Evolutionary conservation across 371 early-diverging fungal genomes (phyloP), one percentile per base, ranked within the genome.

Genomic region (Fennellomyces sp.): DNA sequence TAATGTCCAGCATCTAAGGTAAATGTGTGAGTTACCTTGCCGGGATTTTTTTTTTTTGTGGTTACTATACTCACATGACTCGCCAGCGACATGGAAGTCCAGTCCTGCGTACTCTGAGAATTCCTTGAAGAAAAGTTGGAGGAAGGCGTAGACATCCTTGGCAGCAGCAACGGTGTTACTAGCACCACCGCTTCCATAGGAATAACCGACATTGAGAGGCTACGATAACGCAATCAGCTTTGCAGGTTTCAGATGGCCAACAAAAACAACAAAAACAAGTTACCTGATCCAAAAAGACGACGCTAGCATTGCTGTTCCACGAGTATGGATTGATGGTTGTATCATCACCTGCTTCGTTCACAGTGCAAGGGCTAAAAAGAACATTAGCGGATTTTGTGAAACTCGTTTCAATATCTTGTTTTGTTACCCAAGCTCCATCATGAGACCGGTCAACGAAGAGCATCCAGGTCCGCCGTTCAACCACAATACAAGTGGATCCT

Each of bases 401-500:
- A 4, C n/a, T n/a, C 25, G 26, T 8, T 13, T 17, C 6, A 30
- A n/a, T 52, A 12, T 51, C 28, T 42, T 4, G 12, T 51, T 25
- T 25, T 39, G 38, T 31, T 63, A 72, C 69, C 76, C 96, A 38
- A 92, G 77, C 64, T 92, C 94, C 87, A 92, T 91, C 69, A 93
- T 86, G 31, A 94, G 79, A 29, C 94, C 95, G 8, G 64, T 64
- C 60, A 88, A 72, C 1, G 89, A 89, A 21, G 88, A 87, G 65
- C 93, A 92, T 0, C 96, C 96, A 12, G 95, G 94, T 11, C 95
- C 97, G 21, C 94, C 94, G 26, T 88, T 87, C 53, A 91, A 71
- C 94, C 94, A 94, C 26, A 94, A 81, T 13, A 93, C 85, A 50
- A 93, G 61, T 2, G 94, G 95, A 56, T 94, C 94, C 1, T 75